Conservation (phyloP, 441 rosid genomes). For the Kokia cookei region DNA sequence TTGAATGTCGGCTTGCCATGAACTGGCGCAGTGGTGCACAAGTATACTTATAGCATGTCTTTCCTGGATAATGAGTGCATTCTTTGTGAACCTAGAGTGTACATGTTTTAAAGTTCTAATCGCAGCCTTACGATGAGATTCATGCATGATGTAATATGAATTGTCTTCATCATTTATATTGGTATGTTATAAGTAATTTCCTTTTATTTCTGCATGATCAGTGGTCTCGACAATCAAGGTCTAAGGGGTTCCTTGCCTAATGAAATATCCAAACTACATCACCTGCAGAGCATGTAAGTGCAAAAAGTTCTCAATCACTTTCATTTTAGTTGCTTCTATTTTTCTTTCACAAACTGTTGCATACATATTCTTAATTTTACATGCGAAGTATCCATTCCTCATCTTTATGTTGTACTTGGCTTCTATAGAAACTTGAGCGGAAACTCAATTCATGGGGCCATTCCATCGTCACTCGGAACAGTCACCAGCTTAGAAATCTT, state of each 20-base stretch:
- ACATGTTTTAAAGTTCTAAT: background rate
- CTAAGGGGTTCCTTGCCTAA: slow-evolving; percentile 76
- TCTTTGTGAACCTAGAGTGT: background rate
- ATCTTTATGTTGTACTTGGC: slow-evolving; percentile 5
- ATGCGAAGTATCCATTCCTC: slow-evolving; percentile 1
- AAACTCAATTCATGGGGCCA: slow-evolving; percentile 68
- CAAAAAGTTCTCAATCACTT: slow-evolving; percentile 1
- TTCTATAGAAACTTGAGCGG: slow-evolving; percentile 79
- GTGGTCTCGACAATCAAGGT: slow-evolving; percentile 90
- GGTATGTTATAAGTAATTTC: slow-evolving; percentile 1
- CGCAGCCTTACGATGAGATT: background rate
- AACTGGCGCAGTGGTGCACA: background rate
- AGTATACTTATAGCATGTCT: background rate
- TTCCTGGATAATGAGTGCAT: background rate
- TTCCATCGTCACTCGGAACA: slow-evolving; percentile 74
- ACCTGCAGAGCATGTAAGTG: slow-evolving; percentile 88
- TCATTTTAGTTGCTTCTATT: background rate
- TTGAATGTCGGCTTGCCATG: background rate
- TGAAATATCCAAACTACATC: slow-evolving; percentile 63
- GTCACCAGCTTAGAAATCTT: slow-evolving; percentile 55
- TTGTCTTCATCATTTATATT: background rate
- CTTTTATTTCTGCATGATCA: slow-evolving; percentile 28
- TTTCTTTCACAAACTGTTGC: background rate
- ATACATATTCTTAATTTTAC: slow-evolving; percentile 1
- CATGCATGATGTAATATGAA: background rate